A percentile compares a stretch with the other conserved stretches of the same genome.
Evolutionary conservation across 176 grass and related monocot genomes (phyloP).

Genomic region (Oryza glumipatula): DNA sequence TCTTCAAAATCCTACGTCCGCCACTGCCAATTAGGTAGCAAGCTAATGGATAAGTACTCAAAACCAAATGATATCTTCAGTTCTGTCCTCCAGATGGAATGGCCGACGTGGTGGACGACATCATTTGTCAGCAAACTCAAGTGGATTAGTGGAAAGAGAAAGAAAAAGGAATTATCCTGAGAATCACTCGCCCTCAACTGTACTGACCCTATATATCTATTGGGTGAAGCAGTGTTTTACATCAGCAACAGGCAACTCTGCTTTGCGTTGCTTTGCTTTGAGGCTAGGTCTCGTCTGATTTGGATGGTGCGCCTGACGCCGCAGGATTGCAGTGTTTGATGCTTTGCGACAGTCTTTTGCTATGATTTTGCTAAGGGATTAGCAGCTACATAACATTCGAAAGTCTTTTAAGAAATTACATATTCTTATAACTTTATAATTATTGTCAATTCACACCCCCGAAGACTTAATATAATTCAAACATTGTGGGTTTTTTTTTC

Average conservation of each 20-base stretch:
- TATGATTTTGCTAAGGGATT: no score
- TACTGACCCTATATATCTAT: background rate
- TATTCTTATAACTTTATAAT: no score
- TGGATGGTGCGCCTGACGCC: background rate
- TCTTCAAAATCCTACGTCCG: no score
- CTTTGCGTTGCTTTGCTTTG: slow-evolving; percentile 33
- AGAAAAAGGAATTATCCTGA: background rate
- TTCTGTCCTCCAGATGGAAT: background rate
- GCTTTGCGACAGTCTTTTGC: no score
- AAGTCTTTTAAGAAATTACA: no score
- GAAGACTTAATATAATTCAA: no score
- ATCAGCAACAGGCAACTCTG: background rate
- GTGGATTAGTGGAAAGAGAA: background rate
- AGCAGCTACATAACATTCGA: no score
- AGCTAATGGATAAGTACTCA: background rate
- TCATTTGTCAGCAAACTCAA: background rate
- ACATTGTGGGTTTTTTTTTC: no score
- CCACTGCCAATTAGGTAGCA: no score
- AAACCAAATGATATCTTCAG: background rate
- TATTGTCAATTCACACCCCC: no score
- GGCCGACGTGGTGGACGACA: background rate
- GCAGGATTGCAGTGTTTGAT: background rate
- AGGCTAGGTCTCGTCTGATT: background rate
- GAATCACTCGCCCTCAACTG: background rate
- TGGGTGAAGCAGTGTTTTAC: background rate